Conservation (phyloP, 805 yeast species). For the Maudiozyma turicensis region DNA sequence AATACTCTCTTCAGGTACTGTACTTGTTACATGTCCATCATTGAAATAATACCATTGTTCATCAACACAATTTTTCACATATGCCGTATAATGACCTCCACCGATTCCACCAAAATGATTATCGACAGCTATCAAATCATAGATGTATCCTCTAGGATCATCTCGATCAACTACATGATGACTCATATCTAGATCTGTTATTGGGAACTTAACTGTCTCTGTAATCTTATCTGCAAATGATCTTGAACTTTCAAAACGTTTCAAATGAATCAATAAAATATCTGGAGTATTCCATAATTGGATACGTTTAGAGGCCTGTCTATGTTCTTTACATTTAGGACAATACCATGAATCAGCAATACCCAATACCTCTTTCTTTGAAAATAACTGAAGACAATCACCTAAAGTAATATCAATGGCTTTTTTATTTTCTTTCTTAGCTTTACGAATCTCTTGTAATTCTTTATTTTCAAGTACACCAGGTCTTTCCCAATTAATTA, state of each 20-base stretch:
- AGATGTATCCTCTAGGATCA: slow-evolving; percentile 33
- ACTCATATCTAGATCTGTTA: slow-evolving; percentile 66
- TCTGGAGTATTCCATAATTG: slow-evolving; percentile 94
- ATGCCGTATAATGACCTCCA: slow-evolving; percentile 95
- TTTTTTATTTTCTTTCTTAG: slow-evolving; percentile 22
- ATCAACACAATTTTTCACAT: slow-evolving; percentile 69
- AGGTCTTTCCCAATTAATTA: slow-evolving; percentile 48
- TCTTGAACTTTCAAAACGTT: slow-evolving; percentile 76
- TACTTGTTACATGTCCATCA: slow-evolving; percentile 63
- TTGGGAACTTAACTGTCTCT: slow-evolving; percentile 78
- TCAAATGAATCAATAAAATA: slow-evolving; percentile 77
- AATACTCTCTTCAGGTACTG: slow-evolving; percentile 50
- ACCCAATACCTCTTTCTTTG: slow-evolving; percentile 76
- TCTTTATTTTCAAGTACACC: slow-evolving; percentile 43
- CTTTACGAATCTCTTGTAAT: slow-evolving; percentile 37
- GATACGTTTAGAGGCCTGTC: slow-evolving; percentile 83
- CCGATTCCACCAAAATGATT: slow-evolving; percentile 95
- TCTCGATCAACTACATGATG: slow-evolving; percentile 38
- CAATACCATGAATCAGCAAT: slow-evolving; percentile 92
- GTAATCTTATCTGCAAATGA: slow-evolving; percentile 85
- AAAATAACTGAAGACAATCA: slow-evolving; percentile 67
- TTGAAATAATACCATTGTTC: slow-evolving; percentile 82
- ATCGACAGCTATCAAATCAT: slow-evolving; percentile 87
- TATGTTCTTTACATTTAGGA: slow-evolving; percentile 78
- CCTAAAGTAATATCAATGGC: slow-evolving; percentile 43